A percentile compares a stretch with the other conserved stretches of the same genome.
phyloP scores from a whole-genome alignment of 352 stramenopile species.

The Phytopythium vexans region DNA sequence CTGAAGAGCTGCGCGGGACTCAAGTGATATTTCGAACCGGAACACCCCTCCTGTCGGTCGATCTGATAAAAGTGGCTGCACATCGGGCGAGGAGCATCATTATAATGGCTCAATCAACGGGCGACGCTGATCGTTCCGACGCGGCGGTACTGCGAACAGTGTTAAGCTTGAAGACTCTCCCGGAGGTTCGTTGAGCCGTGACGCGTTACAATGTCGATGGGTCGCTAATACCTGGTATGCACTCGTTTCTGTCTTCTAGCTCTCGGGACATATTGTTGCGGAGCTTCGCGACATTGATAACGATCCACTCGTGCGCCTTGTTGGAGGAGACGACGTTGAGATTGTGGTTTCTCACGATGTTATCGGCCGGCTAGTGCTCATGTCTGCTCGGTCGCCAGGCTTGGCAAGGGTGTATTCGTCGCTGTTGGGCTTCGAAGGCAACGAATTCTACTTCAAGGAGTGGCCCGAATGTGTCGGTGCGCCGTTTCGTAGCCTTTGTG shows the following conservation, averaged over 20 bases:
- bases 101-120: constrained; percentile 68
- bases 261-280: constrained; percentile 79
- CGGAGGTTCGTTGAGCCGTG: constrained; percentile 21
- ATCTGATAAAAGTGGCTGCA: constrained; percentile 79
- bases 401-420: constrained; percentile 66
- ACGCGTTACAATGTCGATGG: too few relatives aligned
- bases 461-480: constrained; percentile 79
- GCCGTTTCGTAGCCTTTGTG: constrained; percentile 57
- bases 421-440: constrained; percentile 84
- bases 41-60: constrained; percentile 73
- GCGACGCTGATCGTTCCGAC: constrained; percentile 81
- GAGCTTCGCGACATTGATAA: constrained; percentile 90
- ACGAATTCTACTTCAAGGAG: constrained; percentile 89
- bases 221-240: too few relatives aligned
- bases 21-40: constrained; percentile 80
- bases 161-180: constrained; percentile 74
- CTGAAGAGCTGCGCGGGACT: constrained; percentile 63
- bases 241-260: constrained; percentile 12
- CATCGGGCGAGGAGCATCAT: constrained; percentile 77
- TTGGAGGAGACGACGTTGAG: constrained; percentile 76
- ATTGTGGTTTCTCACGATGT: constrained; percentile 87
- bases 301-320: constrained; percentile 68
- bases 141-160: constrained; percentile 73
- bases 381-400: constrained; percentile 78
- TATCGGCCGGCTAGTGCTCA: constrained; percentile 86